Base-by-base conservation (phyloP, 345 rosid genomes). In the Sisymbrium altissimum region DNA sequence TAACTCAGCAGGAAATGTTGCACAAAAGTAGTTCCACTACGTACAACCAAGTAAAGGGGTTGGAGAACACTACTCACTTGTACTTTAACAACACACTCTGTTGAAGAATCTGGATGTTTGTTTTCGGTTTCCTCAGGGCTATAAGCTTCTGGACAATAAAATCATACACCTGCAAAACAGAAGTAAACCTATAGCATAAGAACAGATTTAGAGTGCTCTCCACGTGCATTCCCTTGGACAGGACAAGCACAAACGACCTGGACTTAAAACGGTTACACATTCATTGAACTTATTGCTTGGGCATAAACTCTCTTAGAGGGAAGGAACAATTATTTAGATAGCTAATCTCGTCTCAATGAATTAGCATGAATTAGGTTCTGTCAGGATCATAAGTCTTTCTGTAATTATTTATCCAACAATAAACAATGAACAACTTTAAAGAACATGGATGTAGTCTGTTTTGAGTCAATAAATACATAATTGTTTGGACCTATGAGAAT, bases 51-150 rank as follows among this genome's bases (percentile, higher is more conserved):
- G 53, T 4, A 39, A 36, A 56, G 11, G 68, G 38, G 4, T 3
- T 48, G 23, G 25, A 68, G 46, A 77, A 30, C 19, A 65, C 43
- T 25, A 71, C 97, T 83, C 76, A 95, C 99, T 90, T 95, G 91
- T 92, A 92, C 57, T 95, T 95, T 70, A 92, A 81, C 79, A 92
- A 87, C 74, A 95, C 97, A 83, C 86, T 95, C 79, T 92, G 99
- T 76, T 95, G 99, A 83, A 95, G 95, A 76, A 95, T 92, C 81
- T 95, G 99, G 72, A 95, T 92, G 79, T 95, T 95, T 68, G 99
- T 95, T 87, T 95, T 95, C 43, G 99, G 99, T 82, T 95, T 95
- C 78, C 99, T 92, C 77, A 95, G 75, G 15, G 98, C 97, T 75
- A 90, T 80, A 57, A 95, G 99, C 85, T 95, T 95, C 85, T 92